Percentiles rank a stretch among this genome's conserved stretches.
phyloP scores from a whole-genome alignment of 768 basidiomycete genomes.

The Kwoniella europaea region DNA sequence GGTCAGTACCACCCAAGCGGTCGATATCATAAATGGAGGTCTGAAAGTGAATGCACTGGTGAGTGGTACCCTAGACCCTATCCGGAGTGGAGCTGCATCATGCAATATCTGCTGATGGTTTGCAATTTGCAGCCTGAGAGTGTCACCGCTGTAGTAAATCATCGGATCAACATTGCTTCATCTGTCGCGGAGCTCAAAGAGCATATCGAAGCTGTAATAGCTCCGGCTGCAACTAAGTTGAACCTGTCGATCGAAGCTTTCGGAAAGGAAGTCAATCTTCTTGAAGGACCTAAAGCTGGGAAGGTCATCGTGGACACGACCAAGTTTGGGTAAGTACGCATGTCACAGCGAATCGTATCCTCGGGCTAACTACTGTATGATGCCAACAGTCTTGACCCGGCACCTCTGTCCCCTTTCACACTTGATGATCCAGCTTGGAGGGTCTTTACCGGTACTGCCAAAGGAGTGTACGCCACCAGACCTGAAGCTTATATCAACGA shows the following conservation, averaged over 20 bases:
- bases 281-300: slow-evolving; percentile 9
- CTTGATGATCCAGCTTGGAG: slow-evolving; percentile 20
- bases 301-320: background rate
- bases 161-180: slow-evolving; percentile 52
- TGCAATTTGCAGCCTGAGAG: slow-evolving; percentile 38
- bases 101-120: no score
- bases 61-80: background rate
- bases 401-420: slow-evolving; percentile 30
- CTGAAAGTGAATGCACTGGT: slow-evolving; percentile 72
- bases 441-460: slow-evolving; percentile 24
- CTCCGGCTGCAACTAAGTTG: slow-evolving; percentile 34
- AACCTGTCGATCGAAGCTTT: slow-evolving; percentile 48
- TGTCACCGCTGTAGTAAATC: slow-evolving; percentile 48
- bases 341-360: no score
- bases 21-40: slow-evolving; percentile 65
- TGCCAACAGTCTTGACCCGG: slow-evolving; percentile 18
- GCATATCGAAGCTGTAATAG: slow-evolving; percentile 30
- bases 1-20: slow-evolving; percentile 68
- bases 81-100: no score
- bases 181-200: slow-evolving; percentile 39
- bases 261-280: slow-evolving; percentile 22
- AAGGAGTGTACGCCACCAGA: slow-evolving; percentile 30
- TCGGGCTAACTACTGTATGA: background rate
- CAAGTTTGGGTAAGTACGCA: slow-evolving; percentile 1
- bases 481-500: slow-evolving; percentile 27